A percentile compares a stretch with the other conserved stretches of the same genome.
These are phyloP conservation scores for Psilocybe tampanensis DNA, from an alignment of 768 basidiomycete genomes.

Conservation along the genomic window DNA sequence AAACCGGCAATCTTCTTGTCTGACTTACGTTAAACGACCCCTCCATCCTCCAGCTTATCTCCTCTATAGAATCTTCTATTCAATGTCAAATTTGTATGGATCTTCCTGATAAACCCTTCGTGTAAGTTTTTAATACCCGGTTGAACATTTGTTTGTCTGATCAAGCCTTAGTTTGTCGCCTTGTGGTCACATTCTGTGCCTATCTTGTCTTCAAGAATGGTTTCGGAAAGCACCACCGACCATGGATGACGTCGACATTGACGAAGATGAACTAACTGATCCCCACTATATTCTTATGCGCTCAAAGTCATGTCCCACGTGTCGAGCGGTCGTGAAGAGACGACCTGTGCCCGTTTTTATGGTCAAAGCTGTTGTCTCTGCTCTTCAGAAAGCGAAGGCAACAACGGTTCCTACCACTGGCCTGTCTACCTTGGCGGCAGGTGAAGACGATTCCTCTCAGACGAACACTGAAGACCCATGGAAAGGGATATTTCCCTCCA, in stretches of 20 bases:
- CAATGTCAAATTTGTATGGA: conserved; percentile 85
- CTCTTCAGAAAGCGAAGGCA: conserved; percentile 49
- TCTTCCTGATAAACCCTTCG: conserved; percentile 61
- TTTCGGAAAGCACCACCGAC: conserved; percentile 69
- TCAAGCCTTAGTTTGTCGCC: conserved; percentile 57
- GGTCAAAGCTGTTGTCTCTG: conserved; percentile 58
- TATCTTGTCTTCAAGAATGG: conserved; percentile 75
- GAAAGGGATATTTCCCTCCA: conserved; percentile 65
- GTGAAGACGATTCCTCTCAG: conserved; percentile 25
- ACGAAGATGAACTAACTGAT: conserved; percentile 38
- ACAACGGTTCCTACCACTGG: no score
- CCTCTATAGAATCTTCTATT: conserved; percentile 57
- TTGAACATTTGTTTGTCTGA: background rate
- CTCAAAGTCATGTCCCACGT: conserved; percentile 74
- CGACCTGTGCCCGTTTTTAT: conserved; percentile 72
- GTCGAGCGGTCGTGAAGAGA: conserved; percentile 55
- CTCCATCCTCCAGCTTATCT: conserved; percentile 47
- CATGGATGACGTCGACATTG: conserved; percentile 39
- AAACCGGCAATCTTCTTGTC: background rate
- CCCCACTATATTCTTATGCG: conserved; percentile 54
- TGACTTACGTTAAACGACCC: no score
- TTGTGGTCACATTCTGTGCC: conserved; percentile 80
- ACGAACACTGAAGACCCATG: conserved; percentile 59
- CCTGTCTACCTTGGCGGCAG: conserved; percentile 5
- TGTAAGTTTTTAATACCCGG: conserved; percentile 44